Conservation (phyloP, 2,329 filamentous ascomycete genomes). For the Penicillium hordei region DNA sequence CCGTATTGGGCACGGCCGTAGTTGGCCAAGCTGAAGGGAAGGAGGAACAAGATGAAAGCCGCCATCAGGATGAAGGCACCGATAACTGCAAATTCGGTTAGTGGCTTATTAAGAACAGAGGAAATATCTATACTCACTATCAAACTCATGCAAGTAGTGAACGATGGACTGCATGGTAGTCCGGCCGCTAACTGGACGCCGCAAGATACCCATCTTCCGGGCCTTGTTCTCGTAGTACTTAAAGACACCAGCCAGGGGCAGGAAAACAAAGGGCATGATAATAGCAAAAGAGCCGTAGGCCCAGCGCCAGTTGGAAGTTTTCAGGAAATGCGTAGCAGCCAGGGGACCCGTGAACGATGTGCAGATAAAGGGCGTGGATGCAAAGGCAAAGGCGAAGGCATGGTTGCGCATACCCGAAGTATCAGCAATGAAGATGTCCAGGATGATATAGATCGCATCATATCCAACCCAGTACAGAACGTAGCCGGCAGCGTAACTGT, state of each 20-base stretch:
- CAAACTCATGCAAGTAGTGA: constrained; percentile 60
- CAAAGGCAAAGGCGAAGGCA: constrained; percentile 52
- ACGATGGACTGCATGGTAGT: constrained; percentile 47
- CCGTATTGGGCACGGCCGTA: constrained; percentile 26
- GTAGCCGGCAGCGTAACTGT: constrained; percentile 59
- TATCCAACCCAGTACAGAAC: constrained; percentile 53
- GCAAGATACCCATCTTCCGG: constrained; percentile 51
- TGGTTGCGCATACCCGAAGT: constrained; percentile 57
- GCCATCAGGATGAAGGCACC: constrained; percentile 59
- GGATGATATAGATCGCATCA: constrained; percentile 53
- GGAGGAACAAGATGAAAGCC: constrained; percentile 61
- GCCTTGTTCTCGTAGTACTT: constrained; percentile 58
- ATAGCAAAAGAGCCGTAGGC: constrained; percentile 61
- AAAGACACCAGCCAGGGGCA: constrained; percentile 56
- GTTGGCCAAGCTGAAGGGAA: constrained; percentile 59
- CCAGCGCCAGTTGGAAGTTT: constrained; percentile 56
- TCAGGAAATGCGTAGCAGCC: constrained; percentile 48
- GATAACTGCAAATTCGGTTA: constrained; percentile 51
- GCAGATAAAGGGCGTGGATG: constrained; percentile 59
- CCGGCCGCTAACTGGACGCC: constrained; percentile 43
- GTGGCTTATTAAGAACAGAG: constrained; percentile 45
- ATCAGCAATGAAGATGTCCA: constrained; percentile 61
- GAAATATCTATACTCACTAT: constrained; percentile 49
- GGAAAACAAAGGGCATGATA: constrained; percentile 53
- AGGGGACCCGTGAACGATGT: constrained; percentile 56